Conservation (phyloP, 2,329 filamentous ascomycete species). For the Myriosclerotinia scirpicola region DNA sequence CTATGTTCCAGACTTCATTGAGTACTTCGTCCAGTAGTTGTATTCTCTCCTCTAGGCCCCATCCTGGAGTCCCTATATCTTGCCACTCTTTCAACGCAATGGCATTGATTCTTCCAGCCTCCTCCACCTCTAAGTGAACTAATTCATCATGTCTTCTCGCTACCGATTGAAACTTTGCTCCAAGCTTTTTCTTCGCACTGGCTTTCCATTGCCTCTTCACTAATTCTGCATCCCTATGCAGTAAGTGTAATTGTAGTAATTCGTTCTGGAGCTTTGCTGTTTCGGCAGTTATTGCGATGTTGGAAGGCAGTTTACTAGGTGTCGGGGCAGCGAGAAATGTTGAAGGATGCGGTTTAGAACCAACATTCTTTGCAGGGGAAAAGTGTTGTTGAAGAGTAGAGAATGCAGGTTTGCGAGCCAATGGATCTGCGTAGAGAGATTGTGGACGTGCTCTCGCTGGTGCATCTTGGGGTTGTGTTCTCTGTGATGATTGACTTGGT, state of each 20-base stretch:
- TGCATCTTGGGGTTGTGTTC: constrained; percentile 17
- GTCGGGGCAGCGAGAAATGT: constrained; percentile 59
- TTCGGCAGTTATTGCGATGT: constrained; percentile 59
- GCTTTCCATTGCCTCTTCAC: constrained; percentile 54
- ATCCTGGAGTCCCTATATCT: constrained; percentile 37
- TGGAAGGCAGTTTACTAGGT: constrained; percentile 60
- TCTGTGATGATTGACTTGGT: constrained; percentile 24
- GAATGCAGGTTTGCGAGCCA: constrained; percentile 45
- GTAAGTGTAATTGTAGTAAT: constrained; percentile 62
- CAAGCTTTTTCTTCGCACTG: constrained; percentile 54
- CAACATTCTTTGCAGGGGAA: constrained; percentile 60
- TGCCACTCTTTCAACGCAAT: constrained; percentile 54
- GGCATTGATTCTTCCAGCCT: constrained; percentile 53
- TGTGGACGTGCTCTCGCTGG: constrained; percentile 19
- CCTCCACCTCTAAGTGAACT: constrained; percentile 44
- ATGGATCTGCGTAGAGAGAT: constrained; percentile 28
- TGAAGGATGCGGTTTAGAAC: constrained; percentile 62
- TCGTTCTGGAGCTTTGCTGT: constrained; percentile 61
- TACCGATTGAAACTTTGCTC: constrained; percentile 45
- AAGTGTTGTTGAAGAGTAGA: constrained; percentile 66
- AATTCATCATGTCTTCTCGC: constrained; percentile 46
- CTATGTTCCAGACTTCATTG: constrained; percentile 57
- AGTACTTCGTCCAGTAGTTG: constrained; percentile 58
- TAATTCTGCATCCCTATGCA: constrained; percentile 55
- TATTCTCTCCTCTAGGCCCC: constrained; percentile 54